Conservation (phyloP, 495 filamentous ascomycete genomes). For the Aspergillus leporis region DNA sequence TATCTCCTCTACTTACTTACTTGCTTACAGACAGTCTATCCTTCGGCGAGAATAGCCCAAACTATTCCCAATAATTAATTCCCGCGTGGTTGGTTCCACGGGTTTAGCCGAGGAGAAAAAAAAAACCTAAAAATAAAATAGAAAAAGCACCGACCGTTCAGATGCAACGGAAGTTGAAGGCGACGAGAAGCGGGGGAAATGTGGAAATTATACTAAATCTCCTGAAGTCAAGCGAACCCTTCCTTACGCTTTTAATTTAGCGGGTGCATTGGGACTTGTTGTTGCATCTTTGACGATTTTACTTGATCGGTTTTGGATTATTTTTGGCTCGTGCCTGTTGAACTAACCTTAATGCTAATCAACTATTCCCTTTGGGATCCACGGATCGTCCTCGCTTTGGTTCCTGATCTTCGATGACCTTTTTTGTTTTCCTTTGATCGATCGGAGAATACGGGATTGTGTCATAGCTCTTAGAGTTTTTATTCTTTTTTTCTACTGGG, state of each 20-base stretch:
- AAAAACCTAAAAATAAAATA: background rate
- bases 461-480: background rate
- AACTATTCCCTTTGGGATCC: conserved; percentile 10
- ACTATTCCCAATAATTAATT: conserved; percentile 16
- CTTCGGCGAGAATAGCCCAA: no score
- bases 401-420: conserved; percentile 8
- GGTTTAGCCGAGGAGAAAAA: background rate
- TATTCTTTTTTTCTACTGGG: no score
- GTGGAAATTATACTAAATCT: background rate
- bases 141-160: background rate
- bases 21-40: no score
- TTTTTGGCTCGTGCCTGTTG: conserved; percentile 5
- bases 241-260: background rate
- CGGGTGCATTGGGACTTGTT: background rate
- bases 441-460: conserved; percentile 1
- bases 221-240: background rate
- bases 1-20: no score
- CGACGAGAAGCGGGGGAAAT: background rate
- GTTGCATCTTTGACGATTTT: background rate
- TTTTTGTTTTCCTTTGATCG: conserved; percentile 6
- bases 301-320: background rate
- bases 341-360: background rate
- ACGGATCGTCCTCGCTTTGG: conserved; percentile 20
- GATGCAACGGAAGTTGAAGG: background rate
- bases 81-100: conserved; percentile 1